Percentiles rank a stretch among this genome's conserved stretches.
Conservation (phyloP, 345 rosid species). For the Acer negundo region DNA sequence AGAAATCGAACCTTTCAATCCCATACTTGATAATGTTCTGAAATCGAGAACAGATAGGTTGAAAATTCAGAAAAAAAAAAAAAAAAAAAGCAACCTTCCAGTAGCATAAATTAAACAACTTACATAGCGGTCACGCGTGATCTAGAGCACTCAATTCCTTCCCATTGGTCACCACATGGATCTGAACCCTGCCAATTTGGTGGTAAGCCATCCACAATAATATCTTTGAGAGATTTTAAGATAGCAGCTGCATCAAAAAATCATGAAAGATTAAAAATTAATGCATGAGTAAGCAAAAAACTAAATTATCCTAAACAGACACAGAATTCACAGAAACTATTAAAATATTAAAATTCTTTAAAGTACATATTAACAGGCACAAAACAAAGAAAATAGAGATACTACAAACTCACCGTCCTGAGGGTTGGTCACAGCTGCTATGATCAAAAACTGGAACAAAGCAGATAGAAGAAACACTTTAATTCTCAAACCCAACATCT, state of each 20-base stretch:
- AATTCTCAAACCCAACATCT: background rate
- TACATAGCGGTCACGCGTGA: constrained; percentile 50
- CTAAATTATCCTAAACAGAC: background rate
- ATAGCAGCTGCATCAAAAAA: constrained; percentile 32
- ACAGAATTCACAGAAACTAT: background rate
- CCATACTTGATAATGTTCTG: background rate
- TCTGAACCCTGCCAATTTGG: constrained; percentile 46
- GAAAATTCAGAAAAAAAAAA: background rate
- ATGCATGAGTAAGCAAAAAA: background rate
- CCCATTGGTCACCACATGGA: constrained; percentile 52
- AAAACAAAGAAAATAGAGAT: background rate
- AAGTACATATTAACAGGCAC: background rate
- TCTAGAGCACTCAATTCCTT: constrained; percentile 39
- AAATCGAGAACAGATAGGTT: background rate
- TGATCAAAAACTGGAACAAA: constrained; percentile 8
- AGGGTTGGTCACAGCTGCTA: constrained; percentile 7
- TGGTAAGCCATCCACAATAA: constrained; percentile 40
- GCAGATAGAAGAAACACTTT: constrained; percentile 7
- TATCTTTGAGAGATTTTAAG: constrained; percentile 34
- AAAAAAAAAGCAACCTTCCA: background rate
- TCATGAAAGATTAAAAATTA: background rate
- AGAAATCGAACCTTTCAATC: background rate
- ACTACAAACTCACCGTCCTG: background rate
- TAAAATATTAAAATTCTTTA: background rate
- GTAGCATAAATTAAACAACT: background rate